Percentiles rank a stretch among this genome's conserved stretches.
Evolutionary conservation across 805 yeast genomes (phyloP).

Genomic region (Candida coquimbonensis): DNA sequence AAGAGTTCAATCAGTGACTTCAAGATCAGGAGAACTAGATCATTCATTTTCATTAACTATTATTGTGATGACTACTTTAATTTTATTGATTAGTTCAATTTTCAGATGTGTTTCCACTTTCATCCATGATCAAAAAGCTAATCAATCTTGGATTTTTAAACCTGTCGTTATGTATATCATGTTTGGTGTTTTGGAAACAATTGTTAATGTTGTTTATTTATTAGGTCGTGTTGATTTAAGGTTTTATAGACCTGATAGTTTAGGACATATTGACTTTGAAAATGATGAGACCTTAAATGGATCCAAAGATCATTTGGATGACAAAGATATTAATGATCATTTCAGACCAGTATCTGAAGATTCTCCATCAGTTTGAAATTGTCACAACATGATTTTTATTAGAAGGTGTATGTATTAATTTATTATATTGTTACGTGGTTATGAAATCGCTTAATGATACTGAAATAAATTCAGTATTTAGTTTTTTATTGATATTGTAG

Average conservation of each 20-base stretch:
- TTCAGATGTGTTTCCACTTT: constrained; percentile 45
- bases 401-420: too few species aligned
- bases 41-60: constrained; percentile 45
- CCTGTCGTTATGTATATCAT: constrained; percentile 58
- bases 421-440: too few species aligned
- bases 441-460: too few species aligned
- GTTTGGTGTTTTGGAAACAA: constrained; percentile 62
- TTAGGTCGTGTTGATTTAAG: constrained; percentile 66
- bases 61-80: constrained; percentile 38
- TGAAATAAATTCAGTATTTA: too few species aligned
- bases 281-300: constrained; percentile 7
- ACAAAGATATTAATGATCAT: background rate
- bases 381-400: too few species aligned
- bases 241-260: constrained; percentile 69
- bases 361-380: background rate
- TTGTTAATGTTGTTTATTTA: constrained; percentile 50
- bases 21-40: constrained; percentile 30
- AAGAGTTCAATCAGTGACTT: constrained; percentile 19
- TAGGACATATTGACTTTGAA: constrained; percentile 23
- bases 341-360: background rate
- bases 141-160: constrained; percentile 37
- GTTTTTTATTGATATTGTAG: too few species aligned
- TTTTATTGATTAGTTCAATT: constrained; percentile 44
- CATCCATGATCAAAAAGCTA: constrained; percentile 19
- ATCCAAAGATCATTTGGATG: constrained; percentile 1